Base-by-base conservation (phyloP, 2,329 filamentous ascomycete genomes). In the Fusarium tuaranense region DNA sequence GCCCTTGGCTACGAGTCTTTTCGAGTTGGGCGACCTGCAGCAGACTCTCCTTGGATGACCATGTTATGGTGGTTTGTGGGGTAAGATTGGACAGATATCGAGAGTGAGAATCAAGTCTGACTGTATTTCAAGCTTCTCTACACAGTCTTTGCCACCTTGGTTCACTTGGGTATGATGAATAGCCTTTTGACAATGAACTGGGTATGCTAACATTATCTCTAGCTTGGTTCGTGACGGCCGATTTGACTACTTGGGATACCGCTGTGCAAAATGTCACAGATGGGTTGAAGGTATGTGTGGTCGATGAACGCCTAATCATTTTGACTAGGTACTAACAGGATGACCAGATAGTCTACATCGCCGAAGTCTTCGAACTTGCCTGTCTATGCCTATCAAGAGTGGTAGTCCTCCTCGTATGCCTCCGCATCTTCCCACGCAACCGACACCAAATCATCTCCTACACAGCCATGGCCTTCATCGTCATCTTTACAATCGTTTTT, bases 341-440 rank as follows among this genome's bases (percentile, higher is more conserved):
- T 4, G 0, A 12, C 4, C n/a, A 82, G 81, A 53, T 80, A n/a
- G 71, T 81, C 34, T 82, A 76, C 48, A 66, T 80, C n/a, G 75
- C 73, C 18, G 78, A 82, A 39, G 60, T 73, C 53, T 81, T 84
- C 48, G 84, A 85, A 75, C 82, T 85, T 57, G 63, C 83, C 6
- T 81, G 79, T 67, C 78, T 85, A 12, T 81, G 80, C 67, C 71
- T 86, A 16, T 83, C 83, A 20, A 86, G 85, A 68, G 73, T 85
- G 2, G 81, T 83, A 18, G 80, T 86, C 55, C 75, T 86, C 32
- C 72, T 80, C 18, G 81, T 85, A 55, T 85, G 84, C 76, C 76
- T 85, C 13, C 81, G 84, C 63, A 79, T 83, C 63, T 83, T 84
- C 22, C 77, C 83, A 13, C 76, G 78, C 5, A 79, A 70, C 7